Base-by-base conservation (phyloP, 1,284 basidiomycete genomes). In the Ustilago hordei region DNA sequence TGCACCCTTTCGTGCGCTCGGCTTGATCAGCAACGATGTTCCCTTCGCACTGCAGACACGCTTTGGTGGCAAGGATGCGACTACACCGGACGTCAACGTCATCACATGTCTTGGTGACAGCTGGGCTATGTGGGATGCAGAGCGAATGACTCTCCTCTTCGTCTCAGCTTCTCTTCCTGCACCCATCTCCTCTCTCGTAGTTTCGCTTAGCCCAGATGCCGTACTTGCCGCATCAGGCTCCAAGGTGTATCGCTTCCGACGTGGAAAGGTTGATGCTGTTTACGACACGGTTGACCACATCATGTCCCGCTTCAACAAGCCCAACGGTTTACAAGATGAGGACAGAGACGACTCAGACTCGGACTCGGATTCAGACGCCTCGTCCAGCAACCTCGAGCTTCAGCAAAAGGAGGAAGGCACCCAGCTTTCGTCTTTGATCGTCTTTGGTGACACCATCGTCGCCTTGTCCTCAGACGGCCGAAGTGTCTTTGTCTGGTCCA, bases 111-210 rank as follows among this genome's bases (percentile, higher is more conserved):
- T 98, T 6, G 96, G 96, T 15, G 91, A 89, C 73, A 91, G 93
- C 79, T 99, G 96, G 96, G 93, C 94, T 23, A 89, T 98, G 87
- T 99, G 96, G 96, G 95, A 98, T 83, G 95, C 94, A 13, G 93
- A 91, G 38, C 93, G 92, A 87, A 95, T 99, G 93, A 90, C 90
- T 17, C 88, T 99, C 55, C 89, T 98, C 54, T 98, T 99, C 85
- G 94, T 97, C 69, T 95, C 95, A 92, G 92, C 94, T 9, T 92
- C 95, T 83, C 89, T 91, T 13, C 89, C 89, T 9, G 89, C 91
- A 23, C 89, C 90, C 36, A 95, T 99, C 76, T 89, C 91, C 3
- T 91, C 90, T 72, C 88, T 99, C 81, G 90, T 90, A 8, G 66
- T 80, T 41, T 73, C 78, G 41, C 91, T 95, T 89, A 93, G 93